Percentiles rank a stretch among this genome's conserved stretches.
Conservation (phyloP, 148 eudicot genomes). For the Diospyros kaki region DNA sequence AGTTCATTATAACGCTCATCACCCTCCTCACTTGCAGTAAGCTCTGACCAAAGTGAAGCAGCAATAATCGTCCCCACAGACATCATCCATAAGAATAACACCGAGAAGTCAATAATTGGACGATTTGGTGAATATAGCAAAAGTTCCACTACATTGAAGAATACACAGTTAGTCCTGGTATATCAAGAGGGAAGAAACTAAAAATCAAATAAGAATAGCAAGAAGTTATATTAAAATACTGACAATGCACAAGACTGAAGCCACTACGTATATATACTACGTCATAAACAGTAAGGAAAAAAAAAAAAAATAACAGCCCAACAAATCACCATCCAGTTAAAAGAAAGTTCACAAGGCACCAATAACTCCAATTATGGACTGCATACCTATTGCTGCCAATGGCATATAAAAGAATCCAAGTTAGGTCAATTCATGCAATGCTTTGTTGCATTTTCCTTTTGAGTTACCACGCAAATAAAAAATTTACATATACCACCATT, state of each 20-base stretch:
- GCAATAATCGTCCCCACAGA: conserved; percentile 64
- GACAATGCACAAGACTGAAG: background rate
- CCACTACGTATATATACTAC: background rate
- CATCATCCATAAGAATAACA: conserved; percentile 64
- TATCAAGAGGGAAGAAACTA: background rate
- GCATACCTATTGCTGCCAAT: background rate
- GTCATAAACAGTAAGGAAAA: background rate
- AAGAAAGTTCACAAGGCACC: too few relatives aligned
- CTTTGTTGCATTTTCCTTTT: background rate
- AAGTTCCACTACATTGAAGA: conserved; percentile 58
- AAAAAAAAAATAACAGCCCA: background rate
- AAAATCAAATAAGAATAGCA: background rate
- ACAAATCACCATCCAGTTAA: too few relatives aligned
- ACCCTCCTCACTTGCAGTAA: conserved; percentile 44
- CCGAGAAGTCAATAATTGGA: conserved; percentile 59
- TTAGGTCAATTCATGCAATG: background rate
- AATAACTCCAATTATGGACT: background rate
- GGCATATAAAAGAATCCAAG: background rate
- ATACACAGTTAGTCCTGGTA: conserved; percentile 1
- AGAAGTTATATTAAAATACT: background rate
- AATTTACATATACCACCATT: background rate
- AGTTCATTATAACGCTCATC: conserved; percentile 63
- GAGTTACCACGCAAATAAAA: too few relatives aligned
- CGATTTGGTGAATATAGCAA: conserved; percentile 57
- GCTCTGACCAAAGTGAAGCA: conserved; percentile 71